phyloP scores from a whole-genome alignment of 2,329 filamentous ascomycete genomes.

The Stemphylium lycopersici region DNA sequence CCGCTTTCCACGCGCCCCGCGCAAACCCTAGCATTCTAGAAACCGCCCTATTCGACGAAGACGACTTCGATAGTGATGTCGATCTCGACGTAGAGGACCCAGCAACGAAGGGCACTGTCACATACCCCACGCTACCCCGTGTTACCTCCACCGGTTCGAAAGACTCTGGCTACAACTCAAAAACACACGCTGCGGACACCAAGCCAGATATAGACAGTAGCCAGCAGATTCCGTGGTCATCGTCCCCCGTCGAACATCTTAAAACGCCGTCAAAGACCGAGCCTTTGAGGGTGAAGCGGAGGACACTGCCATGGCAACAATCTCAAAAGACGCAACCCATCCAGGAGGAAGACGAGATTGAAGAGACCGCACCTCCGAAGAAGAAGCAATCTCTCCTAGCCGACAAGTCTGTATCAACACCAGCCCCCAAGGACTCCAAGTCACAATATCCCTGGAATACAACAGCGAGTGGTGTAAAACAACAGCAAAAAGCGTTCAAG shows the following conservation, averaged over 20 bases:
- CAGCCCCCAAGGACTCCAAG: conserved; percentile 49
- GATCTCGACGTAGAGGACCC: conserved; percentile 74
- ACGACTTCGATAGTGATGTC: conserved; percentile 86
- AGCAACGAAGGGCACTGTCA: conserved; percentile 52
- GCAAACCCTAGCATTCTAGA: conserved; percentile 30
- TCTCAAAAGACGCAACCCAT: conserved; percentile 41
- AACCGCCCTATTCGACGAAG: conserved; percentile 65
- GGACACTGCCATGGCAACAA: conserved; percentile 65
- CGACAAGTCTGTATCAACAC: conserved; percentile 50
- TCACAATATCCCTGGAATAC: conserved; percentile 69
- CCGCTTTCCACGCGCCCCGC: conserved; percentile 19
- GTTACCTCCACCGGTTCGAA: conserved; percentile 43
- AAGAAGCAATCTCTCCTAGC: conserved; percentile 44
- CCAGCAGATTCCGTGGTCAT: conserved; percentile 73
- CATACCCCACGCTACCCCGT: conserved; percentile 50
- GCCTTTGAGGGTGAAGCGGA: conserved; percentile 22
- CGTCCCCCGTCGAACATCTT: conserved; percentile 61
- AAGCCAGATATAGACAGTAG: conserved; percentile 54
- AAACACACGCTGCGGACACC: conserved; percentile 25
- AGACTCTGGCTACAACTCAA: conserved; percentile 37
- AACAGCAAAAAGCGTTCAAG: conserved; percentile 75
- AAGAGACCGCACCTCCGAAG: conserved; percentile 30
- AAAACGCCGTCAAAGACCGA: conserved; percentile 36
- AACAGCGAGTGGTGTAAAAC: conserved; percentile 75
- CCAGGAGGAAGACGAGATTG: conserved; percentile 24